Percentiles rank a stretch among this genome's conserved stretches.
Evolutionary conservation across 345 rosid genomes (phyloP).

Genomic region (Excoecaria agallocha): DNA sequence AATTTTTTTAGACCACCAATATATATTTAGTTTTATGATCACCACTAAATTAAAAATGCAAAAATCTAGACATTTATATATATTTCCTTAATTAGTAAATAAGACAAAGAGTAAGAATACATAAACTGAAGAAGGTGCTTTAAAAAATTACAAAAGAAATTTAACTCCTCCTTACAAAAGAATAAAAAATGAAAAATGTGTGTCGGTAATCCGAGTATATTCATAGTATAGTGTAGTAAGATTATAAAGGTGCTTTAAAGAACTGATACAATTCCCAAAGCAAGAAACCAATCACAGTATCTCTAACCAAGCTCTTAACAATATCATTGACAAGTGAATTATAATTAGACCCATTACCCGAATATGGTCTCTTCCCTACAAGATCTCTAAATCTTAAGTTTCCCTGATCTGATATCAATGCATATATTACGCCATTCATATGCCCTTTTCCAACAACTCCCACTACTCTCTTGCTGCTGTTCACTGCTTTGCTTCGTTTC

Average conservation of each 20-base stretch:
- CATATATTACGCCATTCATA: constrained; percentile 78
- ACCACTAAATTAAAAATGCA: no score
- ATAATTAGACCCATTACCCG: constrained; percentile 27
- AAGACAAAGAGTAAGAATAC: no score
- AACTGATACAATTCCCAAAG: constrained; percentile 55
- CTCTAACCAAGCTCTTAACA: constrained; percentile 45
- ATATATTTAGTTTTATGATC: no score
- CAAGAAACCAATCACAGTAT: constrained; percentile 43
- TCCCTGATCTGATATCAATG: constrained; percentile 69
- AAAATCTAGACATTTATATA: no score
- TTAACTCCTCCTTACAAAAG: no score
- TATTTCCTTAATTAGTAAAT: no score
- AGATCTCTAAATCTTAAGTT: constrained; percentile 70
- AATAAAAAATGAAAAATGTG: no score
- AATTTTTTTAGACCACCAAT: no score
- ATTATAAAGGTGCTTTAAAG: constrained; percentile 19
- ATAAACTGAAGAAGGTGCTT: no score
- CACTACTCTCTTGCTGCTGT: constrained; percentile 65
- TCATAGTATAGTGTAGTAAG: no score
- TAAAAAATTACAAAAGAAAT: no score
- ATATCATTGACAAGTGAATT: constrained; percentile 30
- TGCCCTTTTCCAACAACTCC: constrained; percentile 86
- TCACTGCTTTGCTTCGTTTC: constrained; percentile 89
- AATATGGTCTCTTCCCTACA: constrained; percentile 48
- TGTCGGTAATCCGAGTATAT: no score